Conservation (phyloP, 257 asterid species). For the Fraxinus quadrangulata region DNA sequence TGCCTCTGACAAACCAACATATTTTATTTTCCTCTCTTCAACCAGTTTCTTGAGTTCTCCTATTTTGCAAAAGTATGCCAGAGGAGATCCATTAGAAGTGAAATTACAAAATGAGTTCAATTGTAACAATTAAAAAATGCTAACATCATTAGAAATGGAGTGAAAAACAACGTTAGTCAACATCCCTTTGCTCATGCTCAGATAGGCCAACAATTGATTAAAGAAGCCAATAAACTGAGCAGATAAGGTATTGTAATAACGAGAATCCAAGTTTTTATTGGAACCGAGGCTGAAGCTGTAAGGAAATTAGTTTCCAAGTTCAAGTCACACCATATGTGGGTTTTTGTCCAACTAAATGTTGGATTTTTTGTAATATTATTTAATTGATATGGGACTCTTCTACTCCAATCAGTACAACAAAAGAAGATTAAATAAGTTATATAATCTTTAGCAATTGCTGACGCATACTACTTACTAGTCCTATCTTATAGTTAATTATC, state of each 20-base stretch:
- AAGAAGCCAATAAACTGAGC: not conserved
- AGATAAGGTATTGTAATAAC: not conserved
- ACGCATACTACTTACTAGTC: too few relatives aligned
- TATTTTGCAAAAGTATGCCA: constrained; percentile 4
- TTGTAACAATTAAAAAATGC: too few relatives aligned
- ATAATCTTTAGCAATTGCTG: too few relatives aligned
- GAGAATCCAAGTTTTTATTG: too few relatives aligned
- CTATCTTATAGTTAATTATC: too few relatives aligned
- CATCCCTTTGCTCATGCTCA: not conserved
- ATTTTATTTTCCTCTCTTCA: constrained; percentile 35
- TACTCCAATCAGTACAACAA: not conserved
- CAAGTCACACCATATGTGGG: not conserved
- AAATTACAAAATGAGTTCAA: not conserved
- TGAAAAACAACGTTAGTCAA: not conserved
- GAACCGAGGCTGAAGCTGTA: too few relatives aligned
- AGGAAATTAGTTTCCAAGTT: not conserved
- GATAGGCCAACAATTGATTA: not conserved
- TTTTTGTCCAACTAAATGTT: not conserved
- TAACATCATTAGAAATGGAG: not conserved
- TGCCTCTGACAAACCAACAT: constrained; percentile 34
- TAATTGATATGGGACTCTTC: not conserved
- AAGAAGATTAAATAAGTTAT: not conserved
- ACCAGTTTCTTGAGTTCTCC: constrained; percentile 35
- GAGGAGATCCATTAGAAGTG: not conserved
- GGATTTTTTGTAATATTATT: too few relatives aligned